These are phyloP conservation scores for Limonium bicolor DNA, from an alignment of 148 eudicot genomes.

Conservation along the genomic window DNA sequence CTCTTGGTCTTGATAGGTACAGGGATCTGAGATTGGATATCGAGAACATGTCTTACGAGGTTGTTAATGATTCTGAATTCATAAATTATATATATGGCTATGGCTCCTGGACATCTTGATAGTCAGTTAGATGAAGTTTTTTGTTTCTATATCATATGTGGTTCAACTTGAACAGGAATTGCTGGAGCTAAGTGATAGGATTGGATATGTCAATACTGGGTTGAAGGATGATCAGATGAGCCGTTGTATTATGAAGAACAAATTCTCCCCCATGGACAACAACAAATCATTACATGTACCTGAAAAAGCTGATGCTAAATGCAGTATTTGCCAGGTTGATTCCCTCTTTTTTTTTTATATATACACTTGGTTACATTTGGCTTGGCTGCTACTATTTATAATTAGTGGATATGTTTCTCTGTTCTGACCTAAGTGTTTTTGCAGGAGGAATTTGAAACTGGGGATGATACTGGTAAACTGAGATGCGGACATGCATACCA, in stretches of 20 bases:
- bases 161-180: constrained; percentile 41
- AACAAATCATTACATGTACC: constrained; percentile 19
- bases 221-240: constrained; percentile 64
- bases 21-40: constrained; percentile 69
- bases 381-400: not conserved
- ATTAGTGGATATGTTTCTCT: too few relatives aligned
- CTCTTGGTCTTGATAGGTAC: constrained; percentile 42
- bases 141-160: too few relatives aligned
- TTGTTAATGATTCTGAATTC: too few relatives aligned
- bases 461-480: constrained; percentile 48
- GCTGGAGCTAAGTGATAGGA: constrained; percentile 85
- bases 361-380: not conserved
- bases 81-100: too few relatives aligned
- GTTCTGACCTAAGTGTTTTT: too few relatives aligned
- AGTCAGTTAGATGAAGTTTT: too few relatives aligned
- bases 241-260: constrained; percentile 52
- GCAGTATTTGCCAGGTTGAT: constrained; percentile 92
- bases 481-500: constrained; percentile 61
- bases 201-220: constrained; percentile 83
- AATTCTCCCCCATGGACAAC: constrained; percentile 12
- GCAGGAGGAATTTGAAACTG: constrained; percentile 53
- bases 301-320: constrained; percentile 36
- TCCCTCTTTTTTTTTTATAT: too few relatives aligned
- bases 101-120: too few relatives aligned
- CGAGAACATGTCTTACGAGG: constrained; percentile 52